Evolutionary conservation across 2,329 filamentous ascomycete species (phyloP).

Genomic region (Alternaria sp.): DNA sequence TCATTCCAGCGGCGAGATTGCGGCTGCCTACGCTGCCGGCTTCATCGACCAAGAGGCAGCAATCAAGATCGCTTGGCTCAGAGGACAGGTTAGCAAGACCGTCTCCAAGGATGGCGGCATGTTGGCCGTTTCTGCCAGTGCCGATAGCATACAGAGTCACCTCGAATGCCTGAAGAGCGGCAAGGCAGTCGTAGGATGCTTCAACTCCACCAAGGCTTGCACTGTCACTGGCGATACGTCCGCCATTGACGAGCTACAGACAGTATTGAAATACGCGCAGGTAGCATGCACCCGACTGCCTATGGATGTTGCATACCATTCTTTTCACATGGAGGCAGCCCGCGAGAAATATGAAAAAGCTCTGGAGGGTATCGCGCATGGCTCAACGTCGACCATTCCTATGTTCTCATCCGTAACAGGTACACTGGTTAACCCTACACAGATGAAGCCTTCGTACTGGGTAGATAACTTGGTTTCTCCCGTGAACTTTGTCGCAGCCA

Average conservation of each 20-base stretch:
- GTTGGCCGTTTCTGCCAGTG: slow-evolving; percentile 10
- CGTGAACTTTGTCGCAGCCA: slow-evolving; percentile 19
- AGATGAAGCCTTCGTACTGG: slow-evolving; percentile 20
- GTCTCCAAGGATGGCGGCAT: slow-evolving; percentile 10
- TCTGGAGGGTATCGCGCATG: slow-evolving; percentile 5
- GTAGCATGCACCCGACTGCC: slow-evolving; percentile 11
- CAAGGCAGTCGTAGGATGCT: slow-evolving; percentile 23
- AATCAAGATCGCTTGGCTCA: slow-evolving; percentile 12
- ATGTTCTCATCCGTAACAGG: slow-evolving; percentile 23
- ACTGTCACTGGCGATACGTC: slow-evolving; percentile 57
- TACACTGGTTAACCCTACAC: neutral
- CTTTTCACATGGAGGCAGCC: slow-evolving; percentile 50
- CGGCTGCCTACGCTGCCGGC: slow-evolving; percentile 27
- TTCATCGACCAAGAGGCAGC: slow-evolving; percentile 11
- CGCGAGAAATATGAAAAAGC: slow-evolving; percentile 7
- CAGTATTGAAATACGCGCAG: slow-evolving; percentile 5
- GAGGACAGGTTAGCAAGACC: slow-evolving; percentile 13
- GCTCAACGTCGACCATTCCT: neutral
- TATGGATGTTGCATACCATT: slow-evolving; percentile 50
- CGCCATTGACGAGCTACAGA: slow-evolving; percentile 47
- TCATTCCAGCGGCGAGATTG: slow-evolving; percentile 36
- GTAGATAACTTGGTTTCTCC: slow-evolving; percentile 20
- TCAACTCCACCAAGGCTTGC: slow-evolving; percentile 54
- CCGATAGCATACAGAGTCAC: neutral
- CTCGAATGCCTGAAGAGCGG: slow-evolving; percentile 5